Evolutionary conservation across 352 stramenopile species (phyloP).

Genomic region (Achlya hypogyna): DNA sequence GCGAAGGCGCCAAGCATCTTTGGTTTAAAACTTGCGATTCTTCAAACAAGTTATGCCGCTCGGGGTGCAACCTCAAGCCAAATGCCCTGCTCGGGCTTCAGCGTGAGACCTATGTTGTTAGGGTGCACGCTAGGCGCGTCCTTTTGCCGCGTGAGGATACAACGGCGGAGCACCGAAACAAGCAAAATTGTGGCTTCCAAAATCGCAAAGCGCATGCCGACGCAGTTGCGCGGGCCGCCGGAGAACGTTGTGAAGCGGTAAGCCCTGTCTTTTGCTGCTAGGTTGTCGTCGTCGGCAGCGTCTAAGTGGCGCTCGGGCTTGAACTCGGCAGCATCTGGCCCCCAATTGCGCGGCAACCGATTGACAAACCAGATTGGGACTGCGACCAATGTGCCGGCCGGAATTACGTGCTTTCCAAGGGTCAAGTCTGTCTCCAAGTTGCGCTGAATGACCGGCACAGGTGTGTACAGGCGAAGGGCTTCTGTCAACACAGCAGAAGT

Average conservation of each 20-base stretch:
- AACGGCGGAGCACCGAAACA: not conserved
- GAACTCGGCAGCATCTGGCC: conserved; percentile 38
- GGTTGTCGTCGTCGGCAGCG: not conserved
- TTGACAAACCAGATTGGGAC: conserved; percentile 76
- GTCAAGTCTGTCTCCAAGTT: conserved; percentile 36
- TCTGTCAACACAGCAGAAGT: conserved; percentile 59
- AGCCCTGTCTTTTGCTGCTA: conserved; percentile 27
- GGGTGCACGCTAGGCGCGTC: too few species aligned
- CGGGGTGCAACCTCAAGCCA: too few species aligned
- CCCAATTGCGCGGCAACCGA: conserved; percentile 42
- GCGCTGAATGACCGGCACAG: conserved; percentile 57
- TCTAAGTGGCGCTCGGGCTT: conserved; percentile 54
- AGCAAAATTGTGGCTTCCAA: conserved; percentile 40
- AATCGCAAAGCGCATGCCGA: conserved; percentile 63
- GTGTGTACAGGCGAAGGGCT: conserved; percentile 58
- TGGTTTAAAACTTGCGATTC: too few species aligned
- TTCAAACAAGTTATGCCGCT: too few species aligned
- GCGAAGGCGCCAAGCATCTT: too few species aligned
- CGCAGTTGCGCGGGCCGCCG: conserved; percentile 46
- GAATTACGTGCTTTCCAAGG: not conserved
- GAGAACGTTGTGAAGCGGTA: conserved; percentile 68
- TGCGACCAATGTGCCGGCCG: conserved; percentile 37
- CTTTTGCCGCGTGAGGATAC: not conserved
- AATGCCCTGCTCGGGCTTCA: too few species aligned
- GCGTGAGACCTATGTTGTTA: too few species aligned